These are phyloP conservation scores for Cytidiella melzeri DNA, from an alignment of 768 basidiomycete species.

Conservation along the genomic window DNA sequence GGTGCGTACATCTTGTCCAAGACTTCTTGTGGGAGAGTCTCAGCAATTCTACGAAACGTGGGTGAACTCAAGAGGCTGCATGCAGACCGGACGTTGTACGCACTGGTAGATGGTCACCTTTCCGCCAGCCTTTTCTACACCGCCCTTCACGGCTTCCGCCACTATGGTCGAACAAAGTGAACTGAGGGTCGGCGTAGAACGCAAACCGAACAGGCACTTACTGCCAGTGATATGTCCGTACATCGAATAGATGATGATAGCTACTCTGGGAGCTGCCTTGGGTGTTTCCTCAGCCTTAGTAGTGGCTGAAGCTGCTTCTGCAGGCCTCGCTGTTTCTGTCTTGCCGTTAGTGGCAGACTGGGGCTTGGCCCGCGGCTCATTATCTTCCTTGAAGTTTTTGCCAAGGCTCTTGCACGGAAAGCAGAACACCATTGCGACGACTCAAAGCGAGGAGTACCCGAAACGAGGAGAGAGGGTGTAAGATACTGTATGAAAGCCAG, in stretches of 20 bases:
- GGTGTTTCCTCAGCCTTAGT: neutral
- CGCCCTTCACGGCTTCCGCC: slow-evolving; percentile 44
- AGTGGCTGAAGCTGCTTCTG: neutral
- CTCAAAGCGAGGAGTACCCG: neutral
- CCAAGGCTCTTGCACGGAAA: slow-evolving; percentile 9
- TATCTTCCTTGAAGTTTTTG: slow-evolving; percentile 6
- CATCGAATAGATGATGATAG: slow-evolving; percentile 70
- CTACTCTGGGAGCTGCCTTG: slow-evolving; percentile 40
- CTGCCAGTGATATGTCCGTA: slow-evolving; percentile 69
- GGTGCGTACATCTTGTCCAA: slow-evolving; percentile 66
- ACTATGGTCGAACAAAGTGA: slow-evolving; percentile 35
- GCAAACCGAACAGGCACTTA: slow-evolving; percentile 28
- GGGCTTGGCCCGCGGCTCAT: neutral
- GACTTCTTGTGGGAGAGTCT: slow-evolving; percentile 70
- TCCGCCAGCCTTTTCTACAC: slow-evolving; percentile 37
- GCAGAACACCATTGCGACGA: slow-evolving; percentile 11
- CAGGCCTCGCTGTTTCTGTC: neutral
- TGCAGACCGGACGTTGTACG: slow-evolving; percentile 3
- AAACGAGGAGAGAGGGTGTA: neutral
- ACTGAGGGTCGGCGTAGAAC: neutral
- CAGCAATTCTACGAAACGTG: slow-evolving; percentile 47
- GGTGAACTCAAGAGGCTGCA: neutral
- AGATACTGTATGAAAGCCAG: neutral
- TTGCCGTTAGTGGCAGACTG: neutral
- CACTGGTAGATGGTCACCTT: slow-evolving; percentile 44